Conservation (phyloP, 371 early-diverging fungal species). For the Syncephalis fuscata region DNA sequence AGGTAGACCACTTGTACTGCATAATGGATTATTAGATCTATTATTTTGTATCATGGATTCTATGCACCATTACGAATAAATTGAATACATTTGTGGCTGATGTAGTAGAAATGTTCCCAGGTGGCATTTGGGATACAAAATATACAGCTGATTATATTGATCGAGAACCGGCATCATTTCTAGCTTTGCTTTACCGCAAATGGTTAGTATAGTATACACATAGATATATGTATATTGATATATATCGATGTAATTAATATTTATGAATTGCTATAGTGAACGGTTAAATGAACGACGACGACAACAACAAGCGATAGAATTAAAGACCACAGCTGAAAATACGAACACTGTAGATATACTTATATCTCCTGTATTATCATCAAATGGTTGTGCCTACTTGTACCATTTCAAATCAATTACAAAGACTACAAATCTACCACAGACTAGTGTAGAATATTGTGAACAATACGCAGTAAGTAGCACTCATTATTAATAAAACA, state of each 20-base stretch:
- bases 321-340: not conserved
- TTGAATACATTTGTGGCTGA: slow-evolving; percentile 54
- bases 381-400: not conserved
- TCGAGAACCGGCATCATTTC: slow-evolving; percentile 42
- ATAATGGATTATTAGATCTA: slow-evolving; percentile 84
- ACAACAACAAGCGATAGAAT: not conserved
- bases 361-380: no score
- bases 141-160: slow-evolving; percentile 47
- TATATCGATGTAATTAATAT: no score
- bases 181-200: slow-evolving; percentile 68
- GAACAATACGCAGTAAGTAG: slow-evolving; percentile 48
- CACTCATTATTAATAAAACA: no score
- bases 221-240: no score
- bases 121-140: slow-evolving; percentile 82
- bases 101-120: slow-evolving; percentile 57
- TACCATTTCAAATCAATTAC: not conserved
- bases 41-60: slow-evolving; percentile 77
- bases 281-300: no score
- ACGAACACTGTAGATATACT: not conserved
- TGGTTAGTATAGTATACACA: no score
- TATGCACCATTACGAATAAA: slow-evolving; percentile 41
- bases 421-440: not conserved
- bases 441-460: slow-evolving; percentile 23
- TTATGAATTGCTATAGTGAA: slow-evolving; percentile 1
- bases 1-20: slow-evolving; percentile 51